Evolutionary conservation across 2,329 filamentous ascomycete species (phyloP).

Genomic region (Sordariomycetes sp.): DNA sequence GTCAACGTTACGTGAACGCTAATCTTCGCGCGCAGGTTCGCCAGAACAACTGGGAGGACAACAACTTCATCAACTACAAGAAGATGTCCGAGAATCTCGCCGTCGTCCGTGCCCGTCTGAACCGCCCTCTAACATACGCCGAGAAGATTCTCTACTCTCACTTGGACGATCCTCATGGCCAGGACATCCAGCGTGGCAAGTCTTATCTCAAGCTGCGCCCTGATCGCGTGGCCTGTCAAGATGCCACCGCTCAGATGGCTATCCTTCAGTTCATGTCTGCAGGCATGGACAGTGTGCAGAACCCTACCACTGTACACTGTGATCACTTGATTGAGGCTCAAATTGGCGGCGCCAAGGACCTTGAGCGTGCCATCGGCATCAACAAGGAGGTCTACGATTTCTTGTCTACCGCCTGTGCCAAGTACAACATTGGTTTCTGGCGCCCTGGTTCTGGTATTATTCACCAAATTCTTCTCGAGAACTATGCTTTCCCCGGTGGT

Average conservation of each 20-base stretch:
- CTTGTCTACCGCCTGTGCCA: constrained; percentile 84
- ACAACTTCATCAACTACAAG: constrained; percentile 98
- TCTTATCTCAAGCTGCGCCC: constrained; percentile 96
- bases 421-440: constrained; percentile 99
- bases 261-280: constrained; percentile 99
- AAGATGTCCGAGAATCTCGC: constrained; percentile 98
- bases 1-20: not conserved
- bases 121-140: constrained; percentile 86
- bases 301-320: constrained; percentile 93
- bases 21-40: constrained; percentile 65
- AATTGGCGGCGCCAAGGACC: constrained; percentile 85
- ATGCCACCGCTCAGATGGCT: constrained; percentile 99
- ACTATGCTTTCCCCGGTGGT: constrained; percentile 98
- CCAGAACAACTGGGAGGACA: constrained; percentile 95
- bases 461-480: constrained; percentile 96
- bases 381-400: constrained; percentile 99
- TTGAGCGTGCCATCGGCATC: constrained; percentile 80
- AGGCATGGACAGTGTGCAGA: constrained; percentile 90
- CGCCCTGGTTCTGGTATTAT: constrained; percentile 97
- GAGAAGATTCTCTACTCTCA: constrained; percentile 99
- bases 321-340: constrained; percentile 99
- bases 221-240: constrained; percentile 97
- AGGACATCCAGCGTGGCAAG: constrained; percentile 91
- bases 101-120: constrained; percentile 81
- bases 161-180: constrained; percentile 89